phyloP scores from a whole-genome alignment of 805 yeast species.

The Saccharomycopsis fodiens region DNA sequence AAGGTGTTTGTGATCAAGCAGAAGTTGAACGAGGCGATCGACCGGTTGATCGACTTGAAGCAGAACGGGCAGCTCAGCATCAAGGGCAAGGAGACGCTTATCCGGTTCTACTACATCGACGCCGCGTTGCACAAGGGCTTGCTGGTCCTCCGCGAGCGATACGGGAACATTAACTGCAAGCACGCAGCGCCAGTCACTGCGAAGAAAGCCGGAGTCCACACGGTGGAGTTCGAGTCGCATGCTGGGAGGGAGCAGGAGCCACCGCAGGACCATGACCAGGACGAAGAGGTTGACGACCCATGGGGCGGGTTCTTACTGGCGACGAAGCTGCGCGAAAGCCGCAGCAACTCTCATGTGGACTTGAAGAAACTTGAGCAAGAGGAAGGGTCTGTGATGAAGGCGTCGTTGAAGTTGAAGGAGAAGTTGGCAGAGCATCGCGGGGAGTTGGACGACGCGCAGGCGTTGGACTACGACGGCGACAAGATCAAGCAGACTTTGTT shows the following conservation, averaged over 20 bases:
- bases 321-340: background rate
- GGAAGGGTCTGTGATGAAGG: constrained; percentile 25
- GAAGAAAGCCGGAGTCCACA: background rate
- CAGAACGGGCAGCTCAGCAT: constrained; percentile 45
- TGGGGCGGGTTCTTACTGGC: background rate
- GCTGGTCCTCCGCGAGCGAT: constrained; percentile 28
- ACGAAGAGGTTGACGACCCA: constrained; percentile 18
- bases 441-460: constrained; percentile 25
- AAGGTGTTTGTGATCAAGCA: constrained; percentile 32
- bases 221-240: background rate
- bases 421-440: constrained; percentile 10
- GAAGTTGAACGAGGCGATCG: constrained; percentile 40
- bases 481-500: constrained; percentile 30
- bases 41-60: constrained; percentile 53
- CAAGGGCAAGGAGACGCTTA: constrained; percentile 73
- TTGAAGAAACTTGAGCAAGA: constrained; percentile 20
- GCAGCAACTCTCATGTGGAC: background rate
- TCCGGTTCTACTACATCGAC: constrained; percentile 65
- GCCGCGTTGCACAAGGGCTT: constrained; percentile 56
- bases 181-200: background rate
- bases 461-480: constrained; percentile 29
- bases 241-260: background rate
- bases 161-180: constrained; percentile 6
- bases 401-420: constrained; percentile 20
- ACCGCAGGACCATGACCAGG: constrained; percentile 4